Percentiles rank a stretch among this genome's conserved stretches.
phyloP scores from a whole-genome alignment of 2,329 filamentous ascomycete genomes.

The Aureobasidium sp. region DNA sequence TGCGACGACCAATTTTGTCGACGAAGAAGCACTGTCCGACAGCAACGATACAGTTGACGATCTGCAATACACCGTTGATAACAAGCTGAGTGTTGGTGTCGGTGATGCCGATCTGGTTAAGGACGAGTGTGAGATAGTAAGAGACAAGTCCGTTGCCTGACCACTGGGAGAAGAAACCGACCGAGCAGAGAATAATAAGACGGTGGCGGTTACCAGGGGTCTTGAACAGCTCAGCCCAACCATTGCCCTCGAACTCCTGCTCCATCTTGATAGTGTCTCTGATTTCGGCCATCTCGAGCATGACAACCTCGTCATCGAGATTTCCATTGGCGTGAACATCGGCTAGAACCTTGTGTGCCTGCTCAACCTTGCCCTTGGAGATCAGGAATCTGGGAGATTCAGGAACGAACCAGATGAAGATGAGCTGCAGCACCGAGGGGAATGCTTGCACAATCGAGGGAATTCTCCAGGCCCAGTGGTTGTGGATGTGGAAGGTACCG shows the following conservation, averaged over 20 bases:
- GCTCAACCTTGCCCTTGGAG: conserved; percentile 40
- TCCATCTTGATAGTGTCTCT: conserved; percentile 40
- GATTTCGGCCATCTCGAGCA: conserved; percentile 43
- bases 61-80: conserved; percentile 46
- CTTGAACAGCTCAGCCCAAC: conserved; percentile 39
- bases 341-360: conserved; percentile 43
- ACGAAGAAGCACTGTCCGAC: conserved; percentile 32
- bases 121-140: conserved; percentile 30
- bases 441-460: conserved; percentile 17
- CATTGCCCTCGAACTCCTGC: conserved; percentile 37
- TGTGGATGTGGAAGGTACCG: conserved; percentile 15
- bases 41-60: conserved; percentile 52
- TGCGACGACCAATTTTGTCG: conserved; percentile 27
- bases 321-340: conserved; percentile 46
- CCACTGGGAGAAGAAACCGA: conserved; percentile 52
- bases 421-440: conserved; percentile 30
- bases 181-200: conserved; percentile 44
- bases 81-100: conserved; percentile 29
- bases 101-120: conserved; percentile 29
- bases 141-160: conserved; percentile 45
- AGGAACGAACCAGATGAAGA: conserved; percentile 44
- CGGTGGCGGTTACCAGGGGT: conserved; percentile 48
- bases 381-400: conserved; percentile 52
- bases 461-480: conserved; percentile 18
- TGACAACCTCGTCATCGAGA: conserved; percentile 35